Evolutionary conservation across 2,329 filamentous ascomycete genomes (phyloP).

Genomic region (Tolypocladium guangdongense): DNA sequence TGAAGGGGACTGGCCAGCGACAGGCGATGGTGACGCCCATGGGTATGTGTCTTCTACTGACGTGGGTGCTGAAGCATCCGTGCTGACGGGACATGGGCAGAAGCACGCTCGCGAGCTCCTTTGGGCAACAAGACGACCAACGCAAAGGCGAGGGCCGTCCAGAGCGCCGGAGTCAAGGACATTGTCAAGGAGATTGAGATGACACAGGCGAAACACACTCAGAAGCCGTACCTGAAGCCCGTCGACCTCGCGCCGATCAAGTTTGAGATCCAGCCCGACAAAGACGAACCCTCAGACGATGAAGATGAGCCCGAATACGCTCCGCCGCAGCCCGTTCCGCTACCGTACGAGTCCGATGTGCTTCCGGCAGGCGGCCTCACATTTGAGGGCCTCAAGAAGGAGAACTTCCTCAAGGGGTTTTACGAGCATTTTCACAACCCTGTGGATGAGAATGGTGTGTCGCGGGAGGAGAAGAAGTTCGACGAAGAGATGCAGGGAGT

Average conservation of each 20-base stretch:
- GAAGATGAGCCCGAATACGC: constrained; percentile 84
- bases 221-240: constrained; percentile 47
- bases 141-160: constrained; percentile 62
- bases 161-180: constrained; percentile 53
- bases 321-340: constrained; percentile 59
- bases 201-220: constrained; percentile 48
- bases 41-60: constrained; percentile 40
- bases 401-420: constrained; percentile 51
- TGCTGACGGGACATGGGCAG: constrained; percentile 10
- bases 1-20: constrained; percentile 35
- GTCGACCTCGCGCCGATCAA: constrained; percentile 44
- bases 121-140: constrained; percentile 95
- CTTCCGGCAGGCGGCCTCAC: constrained; percentile 47
- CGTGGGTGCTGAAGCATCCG: background rate
- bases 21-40: constrained; percentile 65
- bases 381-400: constrained; percentile 45
- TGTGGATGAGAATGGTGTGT: constrained; percentile 58
- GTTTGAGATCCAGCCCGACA: constrained; percentile 50
- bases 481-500: constrained; percentile 40
- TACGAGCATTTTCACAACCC: constrained; percentile 49
- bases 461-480: constrained; percentile 49
- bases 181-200: constrained; percentile 50
- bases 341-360: constrained; percentile 59
- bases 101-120: constrained; percentile 57
- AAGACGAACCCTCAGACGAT: constrained; percentile 27